Conservation (phyloP, 768 basidiomycete species). For the Amanita fuliginea region DNA sequence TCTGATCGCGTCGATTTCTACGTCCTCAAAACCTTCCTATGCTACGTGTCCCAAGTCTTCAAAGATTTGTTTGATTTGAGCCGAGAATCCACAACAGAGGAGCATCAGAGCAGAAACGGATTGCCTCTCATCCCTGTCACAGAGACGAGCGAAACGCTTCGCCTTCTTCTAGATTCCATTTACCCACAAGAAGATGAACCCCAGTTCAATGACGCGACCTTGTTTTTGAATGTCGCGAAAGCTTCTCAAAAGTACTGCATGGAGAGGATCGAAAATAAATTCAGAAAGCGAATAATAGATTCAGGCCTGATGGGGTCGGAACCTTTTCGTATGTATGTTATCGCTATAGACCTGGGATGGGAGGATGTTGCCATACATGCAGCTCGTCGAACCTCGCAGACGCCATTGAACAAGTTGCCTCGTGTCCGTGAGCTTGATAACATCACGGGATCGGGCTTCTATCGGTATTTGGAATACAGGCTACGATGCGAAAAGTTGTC, state of each 20-base stretch:
- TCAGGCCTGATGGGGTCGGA: background rate
- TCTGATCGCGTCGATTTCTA: constrained; percentile 21
- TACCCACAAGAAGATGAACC: constrained; percentile 1
- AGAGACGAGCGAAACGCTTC: constrained; percentile 9
- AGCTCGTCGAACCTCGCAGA: background rate
- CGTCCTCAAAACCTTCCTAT: constrained; percentile 15
- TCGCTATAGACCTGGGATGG: background rate
- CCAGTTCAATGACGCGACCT: background rate
- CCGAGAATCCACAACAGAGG: constrained; percentile 1
- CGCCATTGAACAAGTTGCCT: background rate
- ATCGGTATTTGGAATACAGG: background rate
- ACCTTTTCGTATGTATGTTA: background rate
- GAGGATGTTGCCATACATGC: background rate
- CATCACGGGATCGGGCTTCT: background rate
- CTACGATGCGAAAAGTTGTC: background rate
- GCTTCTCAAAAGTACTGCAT: constrained; percentile 4
- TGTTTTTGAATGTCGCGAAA: background rate
- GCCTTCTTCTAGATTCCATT: constrained; percentile 6
- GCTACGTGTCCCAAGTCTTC: constrained; percentile 20
- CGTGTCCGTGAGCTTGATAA: background rate
- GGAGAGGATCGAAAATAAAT: background rate
- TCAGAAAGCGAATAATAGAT: background rate
- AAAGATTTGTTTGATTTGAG: constrained; percentile 18
- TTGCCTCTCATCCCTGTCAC: constrained; percentile 7
- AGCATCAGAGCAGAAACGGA: background rate